These are phyloP conservation scores for Coemansia sp. DNA, from an alignment of 192 early-diverging fungal species.

Conservation along the genomic window DNA sequence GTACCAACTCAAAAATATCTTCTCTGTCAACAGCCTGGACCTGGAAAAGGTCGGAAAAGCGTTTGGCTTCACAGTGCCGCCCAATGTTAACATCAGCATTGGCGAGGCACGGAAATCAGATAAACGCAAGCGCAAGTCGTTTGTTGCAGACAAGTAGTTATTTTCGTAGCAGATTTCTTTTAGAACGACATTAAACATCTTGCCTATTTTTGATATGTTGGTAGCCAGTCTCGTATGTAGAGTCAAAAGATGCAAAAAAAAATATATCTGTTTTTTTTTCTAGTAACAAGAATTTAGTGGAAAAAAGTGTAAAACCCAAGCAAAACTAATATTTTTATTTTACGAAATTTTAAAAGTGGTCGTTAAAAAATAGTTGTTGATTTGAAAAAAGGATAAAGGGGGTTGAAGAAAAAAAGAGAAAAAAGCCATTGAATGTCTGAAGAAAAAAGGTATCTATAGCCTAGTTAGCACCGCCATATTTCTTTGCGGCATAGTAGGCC, in stretches of 20 bases:
- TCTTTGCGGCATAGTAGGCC: constrained; percentile 48
- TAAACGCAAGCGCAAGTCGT: constrained; percentile 53
- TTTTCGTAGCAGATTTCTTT: background rate
- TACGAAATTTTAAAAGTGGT: background rate
- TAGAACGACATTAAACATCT: no score
- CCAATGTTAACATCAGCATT: constrained; percentile 78
- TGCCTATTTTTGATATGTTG: no score
- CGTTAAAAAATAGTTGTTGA: background rate
- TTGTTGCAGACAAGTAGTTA: constrained; percentile 24
- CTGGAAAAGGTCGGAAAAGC: constrained; percentile 88
- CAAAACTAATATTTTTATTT: background rate
- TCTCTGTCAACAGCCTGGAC: constrained; percentile 89
- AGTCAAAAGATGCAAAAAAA: no score
- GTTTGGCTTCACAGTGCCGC: constrained; percentile 95
- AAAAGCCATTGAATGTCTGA: background rate
- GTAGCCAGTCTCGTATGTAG: no score
- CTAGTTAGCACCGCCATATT: constrained; percentile 31
- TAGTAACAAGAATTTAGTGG: background rate
- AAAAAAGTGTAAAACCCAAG: background rate
- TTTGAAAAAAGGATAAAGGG: background rate
- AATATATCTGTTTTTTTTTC: background rate
- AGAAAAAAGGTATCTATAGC: background rate
- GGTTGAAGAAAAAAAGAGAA: background rate
- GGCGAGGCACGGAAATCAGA: constrained; percentile 49
- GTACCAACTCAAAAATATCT: constrained; percentile 94